Conservation (phyloP, 768 basidiomycete species). For the Tylopilus cervinicoccineus region DNA sequence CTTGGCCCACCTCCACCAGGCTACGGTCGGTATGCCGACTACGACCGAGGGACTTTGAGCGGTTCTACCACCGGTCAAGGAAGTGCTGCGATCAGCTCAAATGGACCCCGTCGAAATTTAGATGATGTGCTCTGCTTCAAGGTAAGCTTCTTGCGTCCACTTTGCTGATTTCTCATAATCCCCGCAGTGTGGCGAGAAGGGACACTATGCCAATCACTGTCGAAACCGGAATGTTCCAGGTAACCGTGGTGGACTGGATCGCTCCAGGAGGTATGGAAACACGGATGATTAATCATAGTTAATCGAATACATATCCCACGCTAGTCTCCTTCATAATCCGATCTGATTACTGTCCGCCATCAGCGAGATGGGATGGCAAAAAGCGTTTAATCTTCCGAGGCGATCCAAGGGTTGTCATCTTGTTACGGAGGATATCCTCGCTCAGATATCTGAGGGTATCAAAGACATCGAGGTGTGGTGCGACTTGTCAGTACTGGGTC, state of each 20-base stretch:
- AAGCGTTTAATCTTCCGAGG: conserved; percentile 63
- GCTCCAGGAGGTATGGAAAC: conserved; percentile 31
- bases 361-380: conserved; percentile 81
- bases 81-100: conserved; percentile 29
- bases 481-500: not conserved
- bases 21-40: conserved; percentile 80
- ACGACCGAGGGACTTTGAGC: conserved; percentile 50
- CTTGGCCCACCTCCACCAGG: conserved; percentile 91
- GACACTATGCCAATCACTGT: conserved; percentile 95
- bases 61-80: conserved; percentile 23
- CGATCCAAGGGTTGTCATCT: conserved; percentile 72
- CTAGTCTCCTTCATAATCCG: not conserved
- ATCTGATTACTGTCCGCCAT: not conserved
- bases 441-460: conserved; percentile 66
- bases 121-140: conserved; percentile 88
- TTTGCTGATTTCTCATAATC: conserved; percentile 1
- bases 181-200: conserved; percentile 79
- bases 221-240: conserved; percentile 88
- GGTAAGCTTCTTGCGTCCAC: conserved; percentile 37
- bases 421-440: conserved; percentile 70
- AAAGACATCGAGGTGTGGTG: conserved; percentile 56
- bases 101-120: conserved; percentile 61
- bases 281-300: conserved; percentile 23
- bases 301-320: conserved; percentile 2
- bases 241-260: conserved; percentile 79